Conservation (phyloP, 352 stramenopile species). For the Phytophthora aleatoria region DNA sequence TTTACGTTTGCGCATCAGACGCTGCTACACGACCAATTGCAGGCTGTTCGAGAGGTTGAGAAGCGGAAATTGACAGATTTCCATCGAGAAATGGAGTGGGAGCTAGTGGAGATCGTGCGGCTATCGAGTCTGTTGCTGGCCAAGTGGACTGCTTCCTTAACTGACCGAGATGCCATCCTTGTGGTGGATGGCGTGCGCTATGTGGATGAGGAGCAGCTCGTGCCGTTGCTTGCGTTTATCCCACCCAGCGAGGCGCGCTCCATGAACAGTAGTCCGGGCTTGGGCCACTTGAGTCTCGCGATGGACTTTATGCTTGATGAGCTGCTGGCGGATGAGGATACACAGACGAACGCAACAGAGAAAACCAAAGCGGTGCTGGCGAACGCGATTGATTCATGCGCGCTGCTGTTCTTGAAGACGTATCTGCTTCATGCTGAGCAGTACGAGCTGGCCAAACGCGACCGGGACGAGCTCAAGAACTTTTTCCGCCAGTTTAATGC, state of each 20-base stretch:
- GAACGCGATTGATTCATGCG: slow-evolving; percentile 58
- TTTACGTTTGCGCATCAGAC: slow-evolving; percentile 65
- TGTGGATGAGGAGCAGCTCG: slow-evolving; percentile 65
- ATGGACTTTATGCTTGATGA: slow-evolving; percentile 70
- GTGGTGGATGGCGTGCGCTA: slow-evolving; percentile 51
- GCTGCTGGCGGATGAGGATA: slow-evolving; percentile 35
- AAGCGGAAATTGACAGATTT: slow-evolving; percentile 44
- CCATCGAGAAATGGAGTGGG: slow-evolving; percentile 50
- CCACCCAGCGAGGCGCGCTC: slow-evolving; percentile 53
- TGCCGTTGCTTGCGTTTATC: slow-evolving; percentile 52
- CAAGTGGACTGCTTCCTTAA: slow-evolving; percentile 56
- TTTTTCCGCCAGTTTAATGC: slow-evolving; percentile 46
- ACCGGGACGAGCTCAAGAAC: slow-evolving; percentile 44
- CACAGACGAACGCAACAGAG: background rate
- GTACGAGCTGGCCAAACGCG: slow-evolving; percentile 41
- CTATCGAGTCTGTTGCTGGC: slow-evolving; percentile 49
- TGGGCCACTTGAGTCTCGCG: slow-evolving; percentile 64
- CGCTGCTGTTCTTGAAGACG: slow-evolving; percentile 71
- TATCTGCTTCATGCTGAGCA: slow-evolving; percentile 60
- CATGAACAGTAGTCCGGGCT: slow-evolving; percentile 49
- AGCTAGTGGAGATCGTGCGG: slow-evolving; percentile 52
- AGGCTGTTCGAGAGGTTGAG: slow-evolving; percentile 39
- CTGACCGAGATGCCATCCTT: slow-evolving; percentile 42
- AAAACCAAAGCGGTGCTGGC: slow-evolving; percentile 12
- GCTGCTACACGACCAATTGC: slow-evolving; percentile 64